Evolutionary conservation across 2,329 filamentous ascomycete species (phyloP), one percentile per base, ranked within the genome.

Genomic region (Helicocarpus griseus): DNA sequence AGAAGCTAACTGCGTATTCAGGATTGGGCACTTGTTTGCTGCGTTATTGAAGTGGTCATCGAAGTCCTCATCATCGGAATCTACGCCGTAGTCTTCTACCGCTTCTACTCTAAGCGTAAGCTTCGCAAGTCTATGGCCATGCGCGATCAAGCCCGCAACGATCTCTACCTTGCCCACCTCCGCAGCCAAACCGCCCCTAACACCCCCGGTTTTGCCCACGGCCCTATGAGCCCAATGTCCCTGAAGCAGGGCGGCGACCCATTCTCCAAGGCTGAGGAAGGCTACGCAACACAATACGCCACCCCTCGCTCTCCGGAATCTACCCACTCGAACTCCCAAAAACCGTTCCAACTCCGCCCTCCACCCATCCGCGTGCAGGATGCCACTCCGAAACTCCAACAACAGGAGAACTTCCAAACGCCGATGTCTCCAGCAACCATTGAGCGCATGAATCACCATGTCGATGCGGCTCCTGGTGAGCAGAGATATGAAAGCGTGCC

Each of bases 81-180:
- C 63, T 98, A 98, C 78, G 89, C 81, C 64, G 80, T 96, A 65
- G 83, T 96, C 68, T 96, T 97, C 77, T 97, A 95, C 78, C 87
- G 93, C 61, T 94, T 95, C 79, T 95, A 90, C 81, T 89, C 87
- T 59, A 98, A 97, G 80, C 86, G 89, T 68, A 86, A 87, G 67
- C 87, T 98, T 56, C 84, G 86, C 72, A 97, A 96, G 79, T 90
- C 89, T 57, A 98, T 98, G 93, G 87, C 95, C 67, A 77, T 87
- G 66, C 89, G 93, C 62, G 93, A 98, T 77, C 86, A 87, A 65
- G 93, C 93, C 58, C 87, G 93, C 56, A 91, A 87, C 55, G 90
- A 97, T 68, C 81, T 98, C 57, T 97, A 97, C 76, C 87, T 97
- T 57, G 89, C 86, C 50, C 86, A 89, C 68, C 81, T 89, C 39